Percentiles rank a stretch among this genome's conserved stretches.
phyloP scores from a whole-genome alignment of 2,329 filamentous ascomycete species.

The Microsporum canis region DNA sequence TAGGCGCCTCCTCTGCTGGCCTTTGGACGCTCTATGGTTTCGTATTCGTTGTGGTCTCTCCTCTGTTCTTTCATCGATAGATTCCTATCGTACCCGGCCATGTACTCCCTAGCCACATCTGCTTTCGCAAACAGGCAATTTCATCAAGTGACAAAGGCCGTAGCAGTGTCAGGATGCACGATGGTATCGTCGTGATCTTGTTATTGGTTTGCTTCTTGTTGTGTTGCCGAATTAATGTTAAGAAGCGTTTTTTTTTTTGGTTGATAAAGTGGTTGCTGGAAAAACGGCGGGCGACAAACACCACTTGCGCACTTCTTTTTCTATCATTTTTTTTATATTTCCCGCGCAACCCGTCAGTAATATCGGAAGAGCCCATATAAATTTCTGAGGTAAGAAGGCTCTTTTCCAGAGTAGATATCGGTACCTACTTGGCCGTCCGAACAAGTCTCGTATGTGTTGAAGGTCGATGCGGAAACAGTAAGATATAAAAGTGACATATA shows the following conservation, averaged over 20 bases:
- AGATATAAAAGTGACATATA: neutral
- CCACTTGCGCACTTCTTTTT: slow-evolving; percentile 9
- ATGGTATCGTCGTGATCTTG: neutral
- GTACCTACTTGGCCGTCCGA: neutral
- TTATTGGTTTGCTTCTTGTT: neutral
- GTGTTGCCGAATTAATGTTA: slow-evolving; percentile 4
- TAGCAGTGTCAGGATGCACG: neutral
- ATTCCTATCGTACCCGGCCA: slow-evolving; percentile 41
- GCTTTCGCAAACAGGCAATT: slow-evolving; percentile 10
- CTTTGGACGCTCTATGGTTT: slow-evolving; percentile 26
- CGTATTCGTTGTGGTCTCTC: slow-evolving; percentile 36
- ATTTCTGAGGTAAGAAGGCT: neutral
- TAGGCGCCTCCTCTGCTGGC: slow-evolving; percentile 24
- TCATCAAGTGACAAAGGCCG: neutral
- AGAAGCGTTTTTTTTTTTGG: slow-evolving; percentile 6
- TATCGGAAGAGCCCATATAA: neutral
- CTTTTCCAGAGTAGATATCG: neutral
- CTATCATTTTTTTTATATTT: neutral
- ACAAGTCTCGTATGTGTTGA: neutral
- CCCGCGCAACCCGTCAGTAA: neutral
- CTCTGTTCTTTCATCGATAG: slow-evolving; percentile 42
- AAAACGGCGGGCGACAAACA: slow-evolving; percentile 12
- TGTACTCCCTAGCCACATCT: slow-evolving; percentile 37
- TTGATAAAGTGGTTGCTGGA: slow-evolving; percentile 9
- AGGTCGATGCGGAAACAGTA: neutral